Conservation (phyloP, 331 rosid species). For the Quercus tomentella region DNA sequence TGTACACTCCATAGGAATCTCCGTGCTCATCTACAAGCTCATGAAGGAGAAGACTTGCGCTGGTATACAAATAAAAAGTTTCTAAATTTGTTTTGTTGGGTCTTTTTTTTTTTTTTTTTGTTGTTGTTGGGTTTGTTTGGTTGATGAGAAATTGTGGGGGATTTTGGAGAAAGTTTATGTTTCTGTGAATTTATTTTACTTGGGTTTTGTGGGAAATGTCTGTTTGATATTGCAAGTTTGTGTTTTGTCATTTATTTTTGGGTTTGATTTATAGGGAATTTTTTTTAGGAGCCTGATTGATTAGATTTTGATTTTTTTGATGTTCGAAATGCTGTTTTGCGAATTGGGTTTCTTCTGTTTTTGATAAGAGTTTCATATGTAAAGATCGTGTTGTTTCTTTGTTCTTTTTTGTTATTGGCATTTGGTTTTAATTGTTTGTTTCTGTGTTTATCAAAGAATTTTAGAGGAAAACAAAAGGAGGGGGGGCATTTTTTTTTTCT, state of each 20-base stretch:
- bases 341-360: constrained; percentile 5
- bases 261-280: background rate
- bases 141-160: background rate
- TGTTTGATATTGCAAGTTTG: background rate
- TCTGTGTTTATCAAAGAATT: background rate
- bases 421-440: background rate
- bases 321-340: background rate
- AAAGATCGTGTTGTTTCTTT: background rate
- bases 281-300: background rate
- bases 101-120: constrained; percentile 1
- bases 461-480: too few relatives aligned
- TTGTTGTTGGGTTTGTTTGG: constrained; percentile 1
- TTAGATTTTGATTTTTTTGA: background rate
- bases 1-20: constrained; percentile 87
- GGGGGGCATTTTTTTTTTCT: too few relatives aligned
- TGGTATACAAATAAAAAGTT: constrained; percentile 27
- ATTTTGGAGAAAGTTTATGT: background rate
- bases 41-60: constrained; percentile 89
- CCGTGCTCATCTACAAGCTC: constrained; percentile 83
- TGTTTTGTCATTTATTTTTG: background rate
- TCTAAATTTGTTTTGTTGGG: background rate
- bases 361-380: background rate
- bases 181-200: background rate
- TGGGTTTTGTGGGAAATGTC: background rate
- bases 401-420: background rate